Conservation (phyloP, 73 alveolate genomes). For the Breviolum minutum region DNA sequence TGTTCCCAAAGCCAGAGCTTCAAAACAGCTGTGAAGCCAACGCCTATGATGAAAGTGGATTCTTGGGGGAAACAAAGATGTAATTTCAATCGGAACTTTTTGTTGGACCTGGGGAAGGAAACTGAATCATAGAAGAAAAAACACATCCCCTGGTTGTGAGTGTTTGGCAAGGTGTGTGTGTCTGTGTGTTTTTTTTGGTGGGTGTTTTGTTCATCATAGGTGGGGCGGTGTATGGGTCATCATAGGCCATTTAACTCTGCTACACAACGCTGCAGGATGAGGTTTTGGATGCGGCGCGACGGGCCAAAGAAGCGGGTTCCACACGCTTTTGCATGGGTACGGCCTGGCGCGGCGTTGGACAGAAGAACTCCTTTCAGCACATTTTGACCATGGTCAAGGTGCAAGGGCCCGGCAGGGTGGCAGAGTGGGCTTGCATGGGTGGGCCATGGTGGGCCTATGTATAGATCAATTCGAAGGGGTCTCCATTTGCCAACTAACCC, state of each 20-base stretch:
- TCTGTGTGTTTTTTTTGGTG: too few relatives aligned
- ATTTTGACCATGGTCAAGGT: conserved; percentile 79
- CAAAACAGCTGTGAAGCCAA: conserved; percentile 89
- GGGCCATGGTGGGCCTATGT: too few relatives aligned
- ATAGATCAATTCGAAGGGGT: too few relatives aligned
- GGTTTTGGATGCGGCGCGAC: conserved; percentile 76
- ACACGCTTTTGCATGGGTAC: conserved; percentile 93
- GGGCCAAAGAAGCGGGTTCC: conserved; percentile 73
- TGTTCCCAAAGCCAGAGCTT: conserved; percentile 90
- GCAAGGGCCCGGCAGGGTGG: not conserved
- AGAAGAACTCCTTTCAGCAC: conserved; percentile 83
- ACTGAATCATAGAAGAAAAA: too few relatives aligned
- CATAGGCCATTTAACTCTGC: not conserved
- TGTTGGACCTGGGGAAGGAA: too few relatives aligned
- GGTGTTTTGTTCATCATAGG: not conserved
- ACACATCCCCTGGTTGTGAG: too few relatives aligned
- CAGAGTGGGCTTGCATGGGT: too few relatives aligned
- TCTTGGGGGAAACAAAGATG: not conserved
- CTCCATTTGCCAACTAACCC: too few relatives aligned
- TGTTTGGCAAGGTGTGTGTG: too few relatives aligned
- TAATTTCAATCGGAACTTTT: too few relatives aligned
- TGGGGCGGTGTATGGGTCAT: not conserved
- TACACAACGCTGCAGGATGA: not conserved
- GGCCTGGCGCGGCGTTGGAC: conserved; percentile 94
- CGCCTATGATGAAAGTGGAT: conserved; percentile 64